A percentile compares a stretch with the other conserved stretches of the same genome.
Conservation (phyloP, 2,329 filamentous ascomycete species). For the Curvularia lunata region DNA sequence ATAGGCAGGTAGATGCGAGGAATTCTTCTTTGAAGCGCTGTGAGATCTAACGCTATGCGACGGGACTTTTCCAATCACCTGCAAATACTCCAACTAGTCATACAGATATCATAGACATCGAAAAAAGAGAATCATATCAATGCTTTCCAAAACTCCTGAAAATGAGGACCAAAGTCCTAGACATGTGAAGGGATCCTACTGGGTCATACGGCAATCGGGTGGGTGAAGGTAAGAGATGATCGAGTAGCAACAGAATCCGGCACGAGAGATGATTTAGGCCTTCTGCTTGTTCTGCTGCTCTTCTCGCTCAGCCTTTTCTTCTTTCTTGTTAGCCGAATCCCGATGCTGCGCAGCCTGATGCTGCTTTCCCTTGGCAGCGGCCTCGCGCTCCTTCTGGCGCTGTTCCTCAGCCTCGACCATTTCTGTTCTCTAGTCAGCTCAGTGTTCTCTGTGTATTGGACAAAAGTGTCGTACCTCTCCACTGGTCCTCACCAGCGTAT, state of each 20-base stretch:
- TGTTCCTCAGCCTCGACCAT: slow-evolving; percentile 84
- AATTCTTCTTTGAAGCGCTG: not conserved
- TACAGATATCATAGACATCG: slow-evolving; percentile 22
- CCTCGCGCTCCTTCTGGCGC: slow-evolving; percentile 59
- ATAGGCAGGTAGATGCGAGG: not conserved
- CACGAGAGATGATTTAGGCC: not conserved
- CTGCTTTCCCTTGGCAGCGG: slow-evolving; percentile 23
- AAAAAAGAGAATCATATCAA: not conserved
- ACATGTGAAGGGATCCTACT: not conserved
- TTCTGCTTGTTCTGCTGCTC: slow-evolving; percentile 32
- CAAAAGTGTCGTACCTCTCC: slow-evolving; percentile 72
- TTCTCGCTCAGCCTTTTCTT: slow-evolving; percentile 26
- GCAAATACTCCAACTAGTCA: slow-evolving; percentile 14
- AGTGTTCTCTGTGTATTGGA: not conserved
- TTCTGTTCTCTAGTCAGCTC: slow-evolving; percentile 57
- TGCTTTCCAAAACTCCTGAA: slow-evolving; percentile 21
- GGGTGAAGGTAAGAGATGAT: not conserved
- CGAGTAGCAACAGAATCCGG: too few species aligned
- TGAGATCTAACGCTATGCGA: slow-evolving; percentile 9
- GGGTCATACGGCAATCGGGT: not conserved
- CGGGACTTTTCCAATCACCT: slow-evolving; percentile 12
- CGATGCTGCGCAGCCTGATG: slow-evolving; percentile 26
- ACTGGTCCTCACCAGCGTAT: slow-evolving; percentile 88
- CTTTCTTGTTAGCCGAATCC: slow-evolving; percentile 32
- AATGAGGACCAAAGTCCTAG: slow-evolving; percentile 14